Conservation (phyloP, 768 basidiomycete species). For the Lentinula sp. region DNA sequence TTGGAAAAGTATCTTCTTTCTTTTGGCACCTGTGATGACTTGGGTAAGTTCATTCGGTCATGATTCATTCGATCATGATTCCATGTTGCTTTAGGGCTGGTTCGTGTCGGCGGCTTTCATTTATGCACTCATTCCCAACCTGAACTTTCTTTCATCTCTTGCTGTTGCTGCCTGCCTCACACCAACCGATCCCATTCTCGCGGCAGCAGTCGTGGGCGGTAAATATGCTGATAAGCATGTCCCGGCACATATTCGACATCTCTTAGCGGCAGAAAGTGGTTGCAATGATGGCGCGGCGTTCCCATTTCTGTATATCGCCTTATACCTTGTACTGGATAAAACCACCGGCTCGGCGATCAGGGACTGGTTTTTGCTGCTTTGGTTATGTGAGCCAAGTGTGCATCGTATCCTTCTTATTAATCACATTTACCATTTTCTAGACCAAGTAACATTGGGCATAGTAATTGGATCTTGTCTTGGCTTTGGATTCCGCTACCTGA, state of each 20-base stretch:
- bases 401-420: neutral
- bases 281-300: conserved; percentile 98
- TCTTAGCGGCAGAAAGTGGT: conserved; percentile 73
- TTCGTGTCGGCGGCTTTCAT: conserved; percentile 89
- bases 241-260: conserved; percentile 68
- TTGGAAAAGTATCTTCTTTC: conserved; percentile 83
- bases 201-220: conserved; percentile 88
- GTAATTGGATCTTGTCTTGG: conserved; percentile 74
- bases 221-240: conserved; percentile 99
- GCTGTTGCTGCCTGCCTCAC: conserved; percentile 91
- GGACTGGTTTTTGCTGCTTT: conserved; percentile 85
- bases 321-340: conserved; percentile 79
- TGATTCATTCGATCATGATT: conserved; percentile 7
- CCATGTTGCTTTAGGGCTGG: conserved; percentile 63
- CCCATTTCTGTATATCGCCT: conserved; percentile 85
- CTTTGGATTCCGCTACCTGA: conserved; percentile 75
- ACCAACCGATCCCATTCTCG: conserved; percentile 91
- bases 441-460: conserved; percentile 72
- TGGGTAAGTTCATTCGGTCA: conserved; percentile 41
- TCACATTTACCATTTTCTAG: conserved; percentile 29
- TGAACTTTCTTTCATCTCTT: conserved; percentile 85
- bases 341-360: conserved; percentile 58
- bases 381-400: conserved; percentile 61
- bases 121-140: conserved; percentile 83
- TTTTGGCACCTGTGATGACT: conserved; percentile 79